Base-by-base conservation (phyloP, 108 stramenopile species). In the Cylindrotheca closterium region DNA sequence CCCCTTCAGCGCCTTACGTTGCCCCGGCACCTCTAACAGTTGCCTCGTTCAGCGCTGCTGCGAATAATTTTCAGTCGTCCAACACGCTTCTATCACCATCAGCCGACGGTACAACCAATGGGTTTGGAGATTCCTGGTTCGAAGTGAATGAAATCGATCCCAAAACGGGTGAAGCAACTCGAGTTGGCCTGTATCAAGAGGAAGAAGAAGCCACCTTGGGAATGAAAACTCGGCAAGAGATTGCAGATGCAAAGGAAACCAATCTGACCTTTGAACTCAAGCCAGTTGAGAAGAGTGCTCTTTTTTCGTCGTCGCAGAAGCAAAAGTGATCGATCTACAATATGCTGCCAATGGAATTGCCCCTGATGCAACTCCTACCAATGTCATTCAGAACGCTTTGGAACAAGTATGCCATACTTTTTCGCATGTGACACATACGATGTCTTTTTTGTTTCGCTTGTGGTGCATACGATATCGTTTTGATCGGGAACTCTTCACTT, bases 141-240 rank as follows among this genome's bases (percentile, higher is more conserved):
- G 66, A 56, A 55, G 46, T 67, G 42, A 49, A 25, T 12, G 59
- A 70, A 48, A 62, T 54, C 0, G 58, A 55, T 10, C 27, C 17
- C 21, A 1, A 55, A 2, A 34, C 12, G 1, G 47, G 30, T 29
- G 55, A 67, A 32, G 32, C 55, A 2, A 56, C 18, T 29, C 56
- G 71, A 12, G 55, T 63, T 4, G 71, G 63, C 32, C 57, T 73
- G 50, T 73, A 73, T 30, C 57, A 18, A 18, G 49, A 73, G 12
- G 28, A 42, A n/a, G 49, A 50, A 4, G 71, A 73, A 30, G 71
- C 71, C 0, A 55, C 51, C 3, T 24, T 73, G 34, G 63, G 63
- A 12, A 29, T 65, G 10, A 42, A 73, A 48, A 65, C 71, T 10
- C 71, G 71, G 8, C 48, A 52, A 60, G 48, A 54, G 5, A 73